Conservation (phyloP, 495 filamentous ascomycete species). For the Tuber magnatum region DNA sequence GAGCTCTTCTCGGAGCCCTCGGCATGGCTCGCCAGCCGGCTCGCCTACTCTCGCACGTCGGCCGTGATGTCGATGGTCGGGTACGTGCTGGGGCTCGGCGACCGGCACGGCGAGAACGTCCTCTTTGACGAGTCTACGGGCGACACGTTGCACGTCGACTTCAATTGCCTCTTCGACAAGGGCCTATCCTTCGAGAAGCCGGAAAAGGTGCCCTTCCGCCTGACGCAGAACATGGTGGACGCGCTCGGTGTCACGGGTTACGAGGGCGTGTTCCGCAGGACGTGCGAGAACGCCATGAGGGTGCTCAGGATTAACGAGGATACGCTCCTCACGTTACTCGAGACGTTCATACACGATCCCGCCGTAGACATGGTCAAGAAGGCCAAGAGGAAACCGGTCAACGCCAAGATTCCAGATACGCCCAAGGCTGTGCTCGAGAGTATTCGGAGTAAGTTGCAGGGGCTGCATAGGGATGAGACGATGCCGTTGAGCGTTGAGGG, state of each 20-base stretch:
- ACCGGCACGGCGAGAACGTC: constrained; percentile 98
- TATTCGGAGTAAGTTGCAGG: constrained; percentile 77
- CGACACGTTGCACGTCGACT: constrained; percentile 94
- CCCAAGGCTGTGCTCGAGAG: constrained; percentile 84
- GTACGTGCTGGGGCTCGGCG: constrained; percentile 87
- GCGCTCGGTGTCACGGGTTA: constrained; percentile 91
- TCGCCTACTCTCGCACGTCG: constrained; percentile 83
- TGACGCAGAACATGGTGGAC: constrained; percentile 97
- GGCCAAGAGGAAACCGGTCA: constrained; percentile 43
- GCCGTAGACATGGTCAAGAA: constrained; percentile 85
- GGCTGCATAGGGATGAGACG: constrained; percentile 72
- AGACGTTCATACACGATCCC: constrained; percentile 94
- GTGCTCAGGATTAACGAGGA: constrained; percentile 88
- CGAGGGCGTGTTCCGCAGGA: constrained; percentile 80
- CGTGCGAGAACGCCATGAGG: constrained; percentile 75
- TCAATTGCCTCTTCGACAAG: constrained; percentile 99
- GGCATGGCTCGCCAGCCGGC: constrained; percentile 82
- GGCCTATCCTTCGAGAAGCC: constrained; percentile 92
- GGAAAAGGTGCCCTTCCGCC: constrained; percentile 90
- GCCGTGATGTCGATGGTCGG: constrained; percentile 98
- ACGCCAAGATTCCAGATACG: constrained; percentile 64
- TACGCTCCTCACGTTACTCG: constrained; percentile 90
- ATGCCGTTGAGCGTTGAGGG: constrained; percentile 91
- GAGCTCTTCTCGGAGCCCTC: constrained; percentile 89
- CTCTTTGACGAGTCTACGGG: constrained; percentile 90